phyloP scores from a whole-genome alignment of 2,329 filamentous ascomycete genomes.

The Herpotrichia juniperi region DNA sequence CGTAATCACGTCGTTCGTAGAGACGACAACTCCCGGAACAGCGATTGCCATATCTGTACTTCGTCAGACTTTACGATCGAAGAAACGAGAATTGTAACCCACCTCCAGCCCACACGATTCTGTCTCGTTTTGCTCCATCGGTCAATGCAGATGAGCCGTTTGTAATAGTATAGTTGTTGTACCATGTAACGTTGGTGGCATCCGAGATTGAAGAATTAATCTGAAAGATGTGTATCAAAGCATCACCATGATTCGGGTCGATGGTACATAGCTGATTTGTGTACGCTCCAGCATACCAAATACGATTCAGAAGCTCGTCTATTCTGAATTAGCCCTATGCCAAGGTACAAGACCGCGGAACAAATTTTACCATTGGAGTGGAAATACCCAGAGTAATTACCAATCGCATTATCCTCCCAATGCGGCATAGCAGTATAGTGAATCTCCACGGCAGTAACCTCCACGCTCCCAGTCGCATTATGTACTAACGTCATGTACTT shows the following conservation, averaged over 20 bases:
- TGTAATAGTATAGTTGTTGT: slow-evolving; percentile 49
- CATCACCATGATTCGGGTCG: slow-evolving; percentile 42
- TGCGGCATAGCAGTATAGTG: slow-evolving; percentile 55
- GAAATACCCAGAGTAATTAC: slow-evolving; percentile 50
- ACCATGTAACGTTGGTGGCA: slow-evolving; percentile 46
- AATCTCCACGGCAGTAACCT: slow-evolving; percentile 44
- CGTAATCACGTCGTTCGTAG: slow-evolving; percentile 59
- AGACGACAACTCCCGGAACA: slow-evolving; percentile 60
- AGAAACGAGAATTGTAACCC: slow-evolving; percentile 3
- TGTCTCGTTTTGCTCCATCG: slow-evolving; percentile 66
- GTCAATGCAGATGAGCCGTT: slow-evolving; percentile 46
- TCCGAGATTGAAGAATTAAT: slow-evolving; percentile 37
- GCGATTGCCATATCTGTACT: slow-evolving; percentile 62
- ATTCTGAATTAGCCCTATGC: slow-evolving; percentile 6
- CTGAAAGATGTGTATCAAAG: slow-evolving; percentile 39
- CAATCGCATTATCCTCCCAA: slow-evolving; percentile 42
- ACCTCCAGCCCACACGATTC: slow-evolving; percentile 64
- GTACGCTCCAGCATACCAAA: slow-evolving; percentile 53
- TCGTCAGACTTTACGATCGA: not conserved
- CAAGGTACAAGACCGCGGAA: not conserved
- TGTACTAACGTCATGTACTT: slow-evolving; percentile 54
- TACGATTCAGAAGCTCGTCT: slow-evolving; percentile 51
- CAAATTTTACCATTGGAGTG: slow-evolving; percentile 43
- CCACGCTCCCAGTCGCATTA: slow-evolving; percentile 50
- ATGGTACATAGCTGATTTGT: slow-evolving; percentile 49